phyloP scores from a whole-genome alignment of 345 rosid genomes.

The Eucalyptus leucophloia region DNA sequence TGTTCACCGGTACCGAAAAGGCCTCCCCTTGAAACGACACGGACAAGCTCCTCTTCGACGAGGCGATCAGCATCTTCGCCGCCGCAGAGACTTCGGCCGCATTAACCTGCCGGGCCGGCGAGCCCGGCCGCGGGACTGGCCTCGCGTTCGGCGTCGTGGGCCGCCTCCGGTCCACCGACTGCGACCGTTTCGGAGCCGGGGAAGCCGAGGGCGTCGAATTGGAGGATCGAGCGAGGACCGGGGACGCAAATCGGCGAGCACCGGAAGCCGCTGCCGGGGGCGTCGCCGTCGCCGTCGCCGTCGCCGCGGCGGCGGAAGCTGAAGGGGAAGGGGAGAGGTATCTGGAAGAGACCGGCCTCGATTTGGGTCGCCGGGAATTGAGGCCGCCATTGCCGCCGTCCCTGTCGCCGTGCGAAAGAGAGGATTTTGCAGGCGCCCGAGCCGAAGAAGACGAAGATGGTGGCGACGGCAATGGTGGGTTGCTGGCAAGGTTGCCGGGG shows the following conservation, averaged over 20 bases:
- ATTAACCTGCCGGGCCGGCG: slow-evolving; percentile 23
- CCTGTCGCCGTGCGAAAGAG: background rate
- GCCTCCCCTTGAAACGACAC: slow-evolving; percentile 95
- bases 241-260: slow-evolving; percentile 49
- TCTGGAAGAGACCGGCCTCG: slow-evolving; percentile 71
- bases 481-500: background rate
- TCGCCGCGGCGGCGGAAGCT: slow-evolving; percentile 11
- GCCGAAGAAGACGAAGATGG: background rate
- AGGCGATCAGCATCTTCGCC: slow-evolving; percentile 63
- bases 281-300: slow-evolving; percentile 3
- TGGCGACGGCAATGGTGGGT: background rate
- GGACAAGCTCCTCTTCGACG: slow-evolving; percentile 83
- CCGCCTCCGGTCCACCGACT: slow-evolving; percentile 70
- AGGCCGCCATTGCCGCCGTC: background rate
- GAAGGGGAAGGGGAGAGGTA: slow-evolving; percentile 73
- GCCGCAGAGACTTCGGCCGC: slow-evolving; percentile 40
- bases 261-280: slow-evolving; percentile 15
- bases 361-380: slow-evolving; percentile 43
- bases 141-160: background rate
- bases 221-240: slow-evolving; percentile 35
- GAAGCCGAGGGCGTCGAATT: slow-evolving; percentile 24
- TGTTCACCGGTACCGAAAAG: slow-evolving; percentile 77
- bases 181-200: slow-evolving; percentile 53
- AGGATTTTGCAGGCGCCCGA: background rate
- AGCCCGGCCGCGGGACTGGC: background rate